phyloP scores from a whole-genome alignment of 768 basidiomycete genomes.

The Suillus spraguei region DNA sequence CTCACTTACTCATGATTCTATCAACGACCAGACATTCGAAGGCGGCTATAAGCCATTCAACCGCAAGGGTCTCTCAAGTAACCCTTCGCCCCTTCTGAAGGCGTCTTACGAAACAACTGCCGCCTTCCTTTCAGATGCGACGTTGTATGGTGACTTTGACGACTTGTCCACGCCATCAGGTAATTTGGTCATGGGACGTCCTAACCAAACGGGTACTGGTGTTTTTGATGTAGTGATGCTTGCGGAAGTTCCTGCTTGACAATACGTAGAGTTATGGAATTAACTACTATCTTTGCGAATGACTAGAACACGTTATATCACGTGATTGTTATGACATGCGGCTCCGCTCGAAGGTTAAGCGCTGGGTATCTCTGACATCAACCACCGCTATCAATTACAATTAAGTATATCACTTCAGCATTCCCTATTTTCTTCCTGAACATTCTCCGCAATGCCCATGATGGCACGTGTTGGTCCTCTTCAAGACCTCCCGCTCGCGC shows the following conservation, averaged over 20 bases:
- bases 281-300: neutral
- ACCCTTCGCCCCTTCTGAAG: constrained; percentile 94
- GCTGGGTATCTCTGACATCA: constrained; percentile 6
- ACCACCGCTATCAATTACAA: constrained; percentile 13
- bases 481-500: constrained; percentile 60
- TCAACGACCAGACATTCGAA: constrained; percentile 78
- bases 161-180: constrained; percentile 89
- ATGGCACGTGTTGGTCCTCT: constrained; percentile 51
- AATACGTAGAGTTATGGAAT: constrained; percentile 15
- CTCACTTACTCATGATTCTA: neutral
- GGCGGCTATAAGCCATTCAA: constrained; percentile 99
- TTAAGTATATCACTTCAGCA: constrained; percentile 8
- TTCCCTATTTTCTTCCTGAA: constrained; percentile 13
- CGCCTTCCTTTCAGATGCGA: constrained; percentile 91
- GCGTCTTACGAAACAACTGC: constrained; percentile 98
- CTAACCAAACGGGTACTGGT: constrained; percentile 91
- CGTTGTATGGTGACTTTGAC: constrained; percentile 94
- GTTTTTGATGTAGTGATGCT: constrained; percentile 86
- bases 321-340: constrained; percentile 19
- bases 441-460: constrained; percentile 19
- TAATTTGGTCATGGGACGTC: constrained; percentile 87
- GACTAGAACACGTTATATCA: constrained; percentile 18
- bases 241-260: constrained; percentile 27
- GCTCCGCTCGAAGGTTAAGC: neutral
- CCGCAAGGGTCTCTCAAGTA: constrained; percentile 89